Conservation (phyloP, 2,329 filamentous ascomycete species). For the Parafenestella ontariensis region DNA sequence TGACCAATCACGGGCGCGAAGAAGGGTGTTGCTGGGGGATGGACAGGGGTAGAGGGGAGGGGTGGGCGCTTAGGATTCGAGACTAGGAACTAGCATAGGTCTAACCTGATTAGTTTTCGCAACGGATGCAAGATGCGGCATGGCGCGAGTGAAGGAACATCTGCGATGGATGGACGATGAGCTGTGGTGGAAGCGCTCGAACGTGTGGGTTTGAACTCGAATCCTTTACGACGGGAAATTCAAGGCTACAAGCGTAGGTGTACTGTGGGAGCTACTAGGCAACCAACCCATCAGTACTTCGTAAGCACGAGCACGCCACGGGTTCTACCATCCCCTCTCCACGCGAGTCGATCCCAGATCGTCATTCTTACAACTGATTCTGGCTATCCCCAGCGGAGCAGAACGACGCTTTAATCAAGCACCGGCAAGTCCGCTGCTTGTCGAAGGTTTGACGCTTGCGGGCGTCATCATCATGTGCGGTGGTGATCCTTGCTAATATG, state of each 20-base stretch:
- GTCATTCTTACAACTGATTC: not conserved
- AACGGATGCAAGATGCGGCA: no score
- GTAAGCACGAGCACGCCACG: no score
- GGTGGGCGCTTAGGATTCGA: constrained; percentile 21
- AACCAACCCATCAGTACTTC: not conserved
- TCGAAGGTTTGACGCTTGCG: not conserved
- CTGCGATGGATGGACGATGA: no score
- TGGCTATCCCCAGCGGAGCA: constrained; percentile 1
- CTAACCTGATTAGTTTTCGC: no score
- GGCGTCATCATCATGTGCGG: no score
- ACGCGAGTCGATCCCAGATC: not conserved
- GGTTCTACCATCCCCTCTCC: no score
- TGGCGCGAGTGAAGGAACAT: no score
- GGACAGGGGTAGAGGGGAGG: constrained; percentile 5
- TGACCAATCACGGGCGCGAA: constrained; percentile 25
- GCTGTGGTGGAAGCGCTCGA: no score
- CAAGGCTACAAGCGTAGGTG: no score
- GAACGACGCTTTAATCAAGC: not conserved
- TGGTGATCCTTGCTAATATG: not conserved
- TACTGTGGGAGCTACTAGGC: not conserved
- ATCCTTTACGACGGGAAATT: no score
- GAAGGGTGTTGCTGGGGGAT: not conserved
- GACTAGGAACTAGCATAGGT: not conserved
- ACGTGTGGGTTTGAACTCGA: no score
- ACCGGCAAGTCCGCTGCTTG: no score